Evolutionary conservation across 2,329 filamentous ascomycete species (phyloP).

Genomic region (Phoma sp.): DNA sequence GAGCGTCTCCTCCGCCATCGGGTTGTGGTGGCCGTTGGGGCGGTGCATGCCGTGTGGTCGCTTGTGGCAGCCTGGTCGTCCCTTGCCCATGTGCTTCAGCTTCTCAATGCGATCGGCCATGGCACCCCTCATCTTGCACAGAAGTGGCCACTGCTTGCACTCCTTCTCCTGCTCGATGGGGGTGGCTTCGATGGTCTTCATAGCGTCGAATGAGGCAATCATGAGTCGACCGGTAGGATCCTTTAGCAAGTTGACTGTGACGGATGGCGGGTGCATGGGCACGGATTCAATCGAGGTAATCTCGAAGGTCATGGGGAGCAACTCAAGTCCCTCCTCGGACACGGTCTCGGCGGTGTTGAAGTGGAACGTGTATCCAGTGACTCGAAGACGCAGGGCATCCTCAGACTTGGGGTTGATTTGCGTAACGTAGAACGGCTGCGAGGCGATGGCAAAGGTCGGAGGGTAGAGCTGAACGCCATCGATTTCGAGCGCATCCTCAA

Average conservation of each 20-base stretch:
- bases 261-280: slow-evolving; percentile 38
- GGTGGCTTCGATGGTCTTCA: slow-evolving; percentile 26
- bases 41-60: slow-evolving; percentile 35
- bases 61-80: slow-evolving; percentile 39
- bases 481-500: slow-evolving; percentile 42
- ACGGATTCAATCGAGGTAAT: slow-evolving; percentile 44
- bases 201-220: slow-evolving; percentile 46
- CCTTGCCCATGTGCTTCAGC: slow-evolving; percentile 44
- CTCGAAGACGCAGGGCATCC: slow-evolving; percentile 37
- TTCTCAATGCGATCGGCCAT: slow-evolving; percentile 44
- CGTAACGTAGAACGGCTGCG: slow-evolving; percentile 41
- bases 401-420: slow-evolving; percentile 41
- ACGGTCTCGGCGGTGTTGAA: slow-evolving; percentile 45
- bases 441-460: slow-evolving; percentile 39
- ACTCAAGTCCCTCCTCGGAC: slow-evolving; percentile 45
- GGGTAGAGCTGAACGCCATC: slow-evolving; percentile 49
- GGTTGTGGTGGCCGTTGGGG: slow-evolving; percentile 32
- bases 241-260: slow-evolving; percentile 49
- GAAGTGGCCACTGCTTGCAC: slow-evolving; percentile 46
- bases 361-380: slow-evolving; percentile 47
- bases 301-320: slow-evolving; percentile 48
- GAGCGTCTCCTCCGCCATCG: slow-evolving; percentile 37
- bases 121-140: slow-evolving; percentile 53
- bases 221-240: slow-evolving; percentile 45
- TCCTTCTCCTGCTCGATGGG: slow-evolving; percentile 35